phyloP scores from a whole-genome alignment of 257 asterid genomes.

The Lycium barbarum region DNA sequence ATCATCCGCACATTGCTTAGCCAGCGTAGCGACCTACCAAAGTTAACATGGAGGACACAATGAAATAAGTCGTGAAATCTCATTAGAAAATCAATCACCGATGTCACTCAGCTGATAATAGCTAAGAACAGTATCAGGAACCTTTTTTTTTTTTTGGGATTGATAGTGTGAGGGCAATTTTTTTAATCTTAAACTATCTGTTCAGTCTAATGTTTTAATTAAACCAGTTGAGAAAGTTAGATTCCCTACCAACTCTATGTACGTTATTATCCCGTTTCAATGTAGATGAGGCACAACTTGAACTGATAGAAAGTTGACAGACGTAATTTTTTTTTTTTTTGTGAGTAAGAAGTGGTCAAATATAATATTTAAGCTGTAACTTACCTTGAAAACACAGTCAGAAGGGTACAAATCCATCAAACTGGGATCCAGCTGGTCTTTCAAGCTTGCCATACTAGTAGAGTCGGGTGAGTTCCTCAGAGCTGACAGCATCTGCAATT shows the following conservation, averaged over 20 bases:
- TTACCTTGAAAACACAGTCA: conserved; percentile 94
- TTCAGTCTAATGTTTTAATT: neutral
- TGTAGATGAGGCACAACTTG: conserved; percentile 15
- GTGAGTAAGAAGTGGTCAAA: neutral
- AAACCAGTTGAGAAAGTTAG: neutral
- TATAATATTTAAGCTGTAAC: neutral
- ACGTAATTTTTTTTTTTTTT: neutral
- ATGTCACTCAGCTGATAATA: neutral
- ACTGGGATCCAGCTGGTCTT: conserved; percentile 79
- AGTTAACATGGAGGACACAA: conserved; percentile 22
- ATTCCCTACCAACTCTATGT: neutral
- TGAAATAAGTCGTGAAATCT: conserved; percentile 19
- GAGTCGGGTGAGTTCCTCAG: conserved; percentile 80
- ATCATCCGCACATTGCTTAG: conserved; percentile 91
- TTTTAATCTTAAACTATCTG: neutral
- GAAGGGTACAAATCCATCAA: conserved; percentile 86
- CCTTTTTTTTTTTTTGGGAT: no score
- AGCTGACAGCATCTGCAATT: conserved; percentile 87
- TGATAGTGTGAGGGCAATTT: neutral
- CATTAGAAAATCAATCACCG: neutral
- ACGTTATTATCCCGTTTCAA: neutral
- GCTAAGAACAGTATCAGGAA: neutral
- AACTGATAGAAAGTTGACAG: conserved; percentile 17
- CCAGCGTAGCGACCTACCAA: conserved; percentile 75
- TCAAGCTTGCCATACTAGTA: conserved; percentile 79